Base-by-base conservation (phyloP, 116 monocot genomes). In the Iris pallida region DNA sequence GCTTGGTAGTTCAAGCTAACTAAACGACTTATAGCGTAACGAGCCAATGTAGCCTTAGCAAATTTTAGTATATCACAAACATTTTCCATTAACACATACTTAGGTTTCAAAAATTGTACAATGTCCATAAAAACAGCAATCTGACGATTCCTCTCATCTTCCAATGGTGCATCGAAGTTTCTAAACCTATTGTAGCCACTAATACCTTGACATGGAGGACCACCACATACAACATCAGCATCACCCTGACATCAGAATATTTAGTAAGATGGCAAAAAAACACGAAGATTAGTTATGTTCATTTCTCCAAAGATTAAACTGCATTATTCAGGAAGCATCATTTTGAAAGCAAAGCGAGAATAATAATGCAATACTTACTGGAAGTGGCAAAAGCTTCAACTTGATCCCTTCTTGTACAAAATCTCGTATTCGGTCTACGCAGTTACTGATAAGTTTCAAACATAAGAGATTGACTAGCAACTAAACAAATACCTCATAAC, bases 141-240 rank as follows among this genome's bases (percentile, higher is more conserved):
- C 77, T 98, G 98, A 14, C 69, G 73, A 58, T 98, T 98, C 55
- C 68, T 88, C 70, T 82, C 79, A 77, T 93, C 90, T 8, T 93
- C 80, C 1, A 98, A 57, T 48, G 98, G 98, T 47, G 79, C 83
- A 53, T 77, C 69, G 48, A 73, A 77, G 57, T 98, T 86, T 57
- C 93, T 90, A 75, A 80, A 88, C 6, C 93, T 79, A 60, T 98
- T 98, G 62, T 78, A 92, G 5, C 90, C 98, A 53, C 87, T 89
- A 47, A 98, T 93, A 59, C 98, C 98, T 82, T 98, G 98, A 63
- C 98, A 98, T 15, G 93, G 98, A 43, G 98, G 93, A 3, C 98
- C 98, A 10, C 98, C 98, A 74, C 98, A 98, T 40, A 98, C 69
- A 40, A 87, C 85, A 80, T 90, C 90, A 13, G 90, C 98, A 78